Base-by-base conservation (phyloP, 352 stramenopile species). In the Pythium graminicola region DNA sequence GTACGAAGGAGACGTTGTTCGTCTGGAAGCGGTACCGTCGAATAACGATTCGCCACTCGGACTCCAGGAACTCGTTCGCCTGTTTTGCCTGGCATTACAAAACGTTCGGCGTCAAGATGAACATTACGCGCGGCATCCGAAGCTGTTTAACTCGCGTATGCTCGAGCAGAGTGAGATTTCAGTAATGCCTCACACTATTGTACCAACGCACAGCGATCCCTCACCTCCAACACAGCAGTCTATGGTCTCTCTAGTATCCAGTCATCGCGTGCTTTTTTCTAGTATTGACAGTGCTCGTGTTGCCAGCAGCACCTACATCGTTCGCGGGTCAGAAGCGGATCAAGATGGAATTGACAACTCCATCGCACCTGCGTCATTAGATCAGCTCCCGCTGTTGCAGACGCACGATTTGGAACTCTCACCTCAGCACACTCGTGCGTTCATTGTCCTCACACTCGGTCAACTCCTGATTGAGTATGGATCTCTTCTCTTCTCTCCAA, bases 101-200 rank as follows among this genome's bases (percentile, higher is more conserved):
- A 54, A 54, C 19, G 74, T 88, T 19, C 73, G 73, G 1, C 33
- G 56, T 7, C 74, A 88, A 48, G 74, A 88, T 45, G 77, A 88
- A 39, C 77, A 88, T 45, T 86, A 86, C 24, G 74, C 73, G 16
- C 70, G 67, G 19, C 57, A 86, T 33, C 33, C 62, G 26, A 88
- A 88, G 59, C 50, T 88, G 1, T 88, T 86, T 39, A 85, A 62
- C 44, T 70, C 77, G 1, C 72, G 77, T 13, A 72, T 85, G 57
- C 73, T 85, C 27, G 74, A 88, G 44, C 72, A 49, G 35, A 76
- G 81, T 44, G 77, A 88, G 51, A 64, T 86, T 13, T 82, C 77
- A 0, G 62, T 85, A 19, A 52, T 73, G 0, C 71, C 73, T 16
- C 40, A 48, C 6, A 20, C 26, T 6, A n/a, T 31, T 5, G n/a